Evolutionary conservation across 2,329 filamentous ascomycete genomes (phyloP).

Genomic region (Talaromyces verruculosus): DNA sequence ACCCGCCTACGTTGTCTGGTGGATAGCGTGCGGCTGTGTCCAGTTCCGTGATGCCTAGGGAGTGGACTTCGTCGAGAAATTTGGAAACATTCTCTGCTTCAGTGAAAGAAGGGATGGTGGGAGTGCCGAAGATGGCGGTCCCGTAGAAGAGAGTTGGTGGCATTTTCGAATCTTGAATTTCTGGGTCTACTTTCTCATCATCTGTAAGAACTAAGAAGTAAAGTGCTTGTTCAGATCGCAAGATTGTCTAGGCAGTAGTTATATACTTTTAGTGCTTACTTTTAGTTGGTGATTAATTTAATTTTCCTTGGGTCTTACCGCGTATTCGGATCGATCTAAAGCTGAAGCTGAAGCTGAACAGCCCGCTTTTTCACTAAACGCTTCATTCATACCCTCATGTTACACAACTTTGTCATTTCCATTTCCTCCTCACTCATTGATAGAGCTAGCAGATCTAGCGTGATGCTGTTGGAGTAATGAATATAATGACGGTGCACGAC

Average conservation of each 20-base stretch:
- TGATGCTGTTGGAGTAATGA: background rate
- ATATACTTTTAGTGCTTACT: background rate
- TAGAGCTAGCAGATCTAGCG: background rate
- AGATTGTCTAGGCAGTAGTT: background rate
- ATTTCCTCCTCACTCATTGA: background rate
- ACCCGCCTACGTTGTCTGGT: conserved; percentile 31
- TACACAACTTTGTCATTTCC: background rate
- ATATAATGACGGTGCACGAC: background rate
- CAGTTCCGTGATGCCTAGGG: conserved; percentile 13
- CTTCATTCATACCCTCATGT: background rate
- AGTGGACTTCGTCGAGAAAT: background rate
- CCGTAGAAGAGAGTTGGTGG: conserved; percentile 20
- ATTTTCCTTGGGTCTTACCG: background rate
- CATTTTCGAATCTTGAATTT: conserved; percentile 5
- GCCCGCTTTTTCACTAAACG: background rate
- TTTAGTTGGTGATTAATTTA: background rate
- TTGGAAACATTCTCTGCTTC: conserved; percentile 8
- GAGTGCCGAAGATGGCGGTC: conserved; percentile 18
- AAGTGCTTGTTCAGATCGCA: background rate
- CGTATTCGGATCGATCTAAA: background rate
- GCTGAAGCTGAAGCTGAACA: background rate
- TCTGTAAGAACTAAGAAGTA: background rate
- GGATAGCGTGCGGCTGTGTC: conserved; percentile 39
- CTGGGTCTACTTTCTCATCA: background rate
- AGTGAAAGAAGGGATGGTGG: background rate